A percentile compares a stretch with the other conserved stretches of the same genome.
These are phyloP conservation scores for Colletotrichum phormii DNA, from an alignment of 2,329 filamentous ascomycete genomes.

Conservation along the genomic window DNA sequence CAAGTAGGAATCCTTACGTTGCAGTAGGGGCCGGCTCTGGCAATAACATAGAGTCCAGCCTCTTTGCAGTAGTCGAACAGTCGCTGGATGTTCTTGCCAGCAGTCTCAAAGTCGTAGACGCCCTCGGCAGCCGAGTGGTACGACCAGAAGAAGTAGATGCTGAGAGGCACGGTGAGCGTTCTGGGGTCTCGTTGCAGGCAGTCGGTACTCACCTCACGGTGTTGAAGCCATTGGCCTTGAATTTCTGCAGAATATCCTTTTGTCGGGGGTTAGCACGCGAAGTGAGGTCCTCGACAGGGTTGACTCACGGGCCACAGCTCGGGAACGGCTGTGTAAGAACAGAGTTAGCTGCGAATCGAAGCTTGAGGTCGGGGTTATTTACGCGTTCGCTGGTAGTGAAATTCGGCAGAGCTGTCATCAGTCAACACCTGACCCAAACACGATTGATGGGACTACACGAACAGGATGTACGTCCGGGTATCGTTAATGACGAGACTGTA, in stretches of 20 bases:
- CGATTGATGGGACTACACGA: background rate
- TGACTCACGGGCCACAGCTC: conserved; percentile 63
- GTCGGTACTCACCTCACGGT: conserved; percentile 69
- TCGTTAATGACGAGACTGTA: conserved; percentile 77
- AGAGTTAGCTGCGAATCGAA: background rate
- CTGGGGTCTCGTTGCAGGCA: background rate
- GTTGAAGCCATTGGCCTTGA: conserved; percentile 84
- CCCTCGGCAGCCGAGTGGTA: conserved; percentile 78
- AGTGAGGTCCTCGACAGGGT: background rate
- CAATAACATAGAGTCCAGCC: conserved; percentile 82
- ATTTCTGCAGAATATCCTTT: conserved; percentile 80
- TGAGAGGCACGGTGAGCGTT: background rate
- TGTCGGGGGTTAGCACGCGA: background rate
- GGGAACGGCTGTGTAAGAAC: conserved; percentile 47
- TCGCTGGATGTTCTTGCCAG: conserved; percentile 59
- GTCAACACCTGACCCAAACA: conserved; percentile 66
- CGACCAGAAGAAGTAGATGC: conserved; percentile 85
- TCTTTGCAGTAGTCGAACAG: conserved; percentile 81
- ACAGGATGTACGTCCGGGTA: conserved; percentile 41
- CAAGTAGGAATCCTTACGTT: conserved; percentile 58
- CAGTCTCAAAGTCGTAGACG: conserved; percentile 73
- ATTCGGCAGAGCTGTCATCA: conserved; percentile 73
- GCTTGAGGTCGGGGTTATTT: background rate
- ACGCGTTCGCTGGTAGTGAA: conserved; percentile 72
- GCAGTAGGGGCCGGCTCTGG: conserved; percentile 79